These are phyloP conservation scores for Stromatinia cepivora DNA, from an alignment of 2,329 filamentous ascomycete species.

Conservation along the genomic window DNA sequence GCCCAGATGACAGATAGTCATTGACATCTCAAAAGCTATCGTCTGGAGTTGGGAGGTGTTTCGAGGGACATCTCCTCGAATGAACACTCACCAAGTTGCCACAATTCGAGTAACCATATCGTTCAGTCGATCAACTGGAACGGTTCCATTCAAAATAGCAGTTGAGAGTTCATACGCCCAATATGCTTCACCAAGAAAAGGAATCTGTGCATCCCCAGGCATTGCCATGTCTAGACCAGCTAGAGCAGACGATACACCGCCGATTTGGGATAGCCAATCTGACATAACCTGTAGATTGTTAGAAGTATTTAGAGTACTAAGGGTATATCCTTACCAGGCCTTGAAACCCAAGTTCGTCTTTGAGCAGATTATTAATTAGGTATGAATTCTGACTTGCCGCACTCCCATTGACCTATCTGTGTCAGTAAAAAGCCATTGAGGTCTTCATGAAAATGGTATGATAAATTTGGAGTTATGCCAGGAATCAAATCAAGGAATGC, in stretches of 20 bases:
- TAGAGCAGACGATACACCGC: conserved; percentile 59
- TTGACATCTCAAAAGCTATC: not conserved
- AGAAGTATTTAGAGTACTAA: not conserved
- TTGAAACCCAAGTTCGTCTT: conserved; percentile 73
- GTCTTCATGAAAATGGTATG: not conserved
- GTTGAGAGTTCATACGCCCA: conserved; percentile 58
- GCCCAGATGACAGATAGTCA: not conserved
- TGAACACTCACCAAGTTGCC: conserved; percentile 49
- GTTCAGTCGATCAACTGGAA: conserved; percentile 57
- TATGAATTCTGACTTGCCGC: conserved; percentile 68
- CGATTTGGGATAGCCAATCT: conserved; percentile 66
- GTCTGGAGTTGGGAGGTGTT: not conserved
- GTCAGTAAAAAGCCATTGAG: not conserved
- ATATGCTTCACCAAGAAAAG: conserved; percentile 53
- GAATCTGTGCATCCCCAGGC: conserved; percentile 59
- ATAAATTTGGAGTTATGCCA: not conserved
- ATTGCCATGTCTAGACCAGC: conserved; percentile 69
- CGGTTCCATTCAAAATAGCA: conserved; percentile 56
- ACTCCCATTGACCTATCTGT: conserved; percentile 55
- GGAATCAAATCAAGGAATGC: not conserved
- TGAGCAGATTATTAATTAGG: conserved; percentile 67
- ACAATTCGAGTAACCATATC: conserved; percentile 57
- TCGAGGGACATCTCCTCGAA: not conserved
- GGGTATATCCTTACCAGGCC: conserved; percentile 44
- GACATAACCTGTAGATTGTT: conserved; percentile 56